Base-by-base conservation (phyloP, 2,329 filamentous ascomycete species). In the Scytalidium lignicola region DNA sequence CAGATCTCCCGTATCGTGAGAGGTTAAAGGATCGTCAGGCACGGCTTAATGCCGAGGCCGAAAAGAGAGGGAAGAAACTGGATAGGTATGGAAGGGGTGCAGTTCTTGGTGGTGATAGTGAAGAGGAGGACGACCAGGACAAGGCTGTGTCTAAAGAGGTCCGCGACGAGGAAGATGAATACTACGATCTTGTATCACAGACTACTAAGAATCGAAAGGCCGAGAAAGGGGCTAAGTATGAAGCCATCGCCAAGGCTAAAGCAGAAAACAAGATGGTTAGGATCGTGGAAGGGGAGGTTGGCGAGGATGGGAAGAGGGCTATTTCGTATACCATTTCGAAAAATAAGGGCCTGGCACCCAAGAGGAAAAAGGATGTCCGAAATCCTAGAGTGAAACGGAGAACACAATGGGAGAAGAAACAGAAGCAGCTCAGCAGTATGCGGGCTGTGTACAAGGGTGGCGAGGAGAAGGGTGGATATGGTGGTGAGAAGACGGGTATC, bases 341-440 rank as follows among this genome's bases (percentile, higher is more conserved):
- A 82, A 99, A 99, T 72, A 96, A 96, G 79, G 93, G 93, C 26
- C 73, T 99, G 55, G 85, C 89, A 51, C 90, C 91, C 43, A 86
- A 87, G 69, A 79, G 92, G 55, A 95, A 87, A 78, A 97, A 99
- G 82, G 91, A 95, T 60, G 86, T 90, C 51, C 78, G 92, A 55
- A 99, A 99, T 72, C 91, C 93, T 29, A 79, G 93, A 67, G 92
- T 97, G 86, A 97, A 96, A 86, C 83, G 90, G 70, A 90, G 90
- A 82, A 26, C 10, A 13, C 90, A 90, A 82, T 99, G 83, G 68
- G 90, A 95, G 65, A 86, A 90, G 69, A 96, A 95, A 79, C 87
- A 92, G 80, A 97, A 96, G 88, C 96, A 97, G 78, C 71, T 97
- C 64, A 83, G 82, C 62, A 92, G 86, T 65, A 88, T 91, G 74